Evolutionary conservation across 2,329 filamentous ascomycete genomes (phyloP).

Genomic region (Colletotrichum sp.): DNA sequence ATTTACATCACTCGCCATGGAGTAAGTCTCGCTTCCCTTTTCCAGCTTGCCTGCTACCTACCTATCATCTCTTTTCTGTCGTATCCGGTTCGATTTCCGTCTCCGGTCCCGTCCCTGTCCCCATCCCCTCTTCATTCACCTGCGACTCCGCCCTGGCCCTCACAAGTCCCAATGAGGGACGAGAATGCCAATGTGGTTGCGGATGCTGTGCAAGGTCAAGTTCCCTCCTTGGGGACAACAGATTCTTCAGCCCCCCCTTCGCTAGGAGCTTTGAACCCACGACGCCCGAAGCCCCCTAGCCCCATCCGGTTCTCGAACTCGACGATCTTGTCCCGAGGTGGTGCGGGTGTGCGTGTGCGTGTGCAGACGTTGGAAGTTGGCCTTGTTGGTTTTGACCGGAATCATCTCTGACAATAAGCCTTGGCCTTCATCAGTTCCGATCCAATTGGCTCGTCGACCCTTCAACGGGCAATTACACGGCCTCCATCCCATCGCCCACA

Average conservation of each 20-base stretch:
- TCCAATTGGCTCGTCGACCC: slow-evolving; percentile 88
- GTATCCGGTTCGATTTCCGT: slow-evolving; percentile 11
- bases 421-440: slow-evolving; percentile 69
- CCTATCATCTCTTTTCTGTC: slow-evolving; percentile 3
- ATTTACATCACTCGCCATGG: slow-evolving; percentile 80
- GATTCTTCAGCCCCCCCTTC: background rate
- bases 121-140: background rate
- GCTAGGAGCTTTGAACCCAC: background rate
- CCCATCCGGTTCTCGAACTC: background rate
- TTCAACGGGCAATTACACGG: slow-evolving; percentile 77
- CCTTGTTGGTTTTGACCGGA: background rate
- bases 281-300: background rate
- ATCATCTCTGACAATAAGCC: slow-evolving; percentile 15
- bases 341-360: background rate
- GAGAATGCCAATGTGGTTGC: background rate
- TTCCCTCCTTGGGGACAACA: slow-evolving; percentile 2
- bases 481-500: slow-evolving; percentile 79
- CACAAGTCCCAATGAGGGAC: background rate
- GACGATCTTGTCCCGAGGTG: background rate
- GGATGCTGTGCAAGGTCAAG: background rate
- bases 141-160: background rate
- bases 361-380: background rate
- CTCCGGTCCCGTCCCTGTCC: slow-evolving; percentile 3
- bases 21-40: slow-evolving; percentile 53
- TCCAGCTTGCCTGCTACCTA: background rate